These are phyloP conservation scores for Chalciporus pseudorubinellus DNA, from an alignment of 768 basidiomycete species.

Conservation along the genomic window DNA sequence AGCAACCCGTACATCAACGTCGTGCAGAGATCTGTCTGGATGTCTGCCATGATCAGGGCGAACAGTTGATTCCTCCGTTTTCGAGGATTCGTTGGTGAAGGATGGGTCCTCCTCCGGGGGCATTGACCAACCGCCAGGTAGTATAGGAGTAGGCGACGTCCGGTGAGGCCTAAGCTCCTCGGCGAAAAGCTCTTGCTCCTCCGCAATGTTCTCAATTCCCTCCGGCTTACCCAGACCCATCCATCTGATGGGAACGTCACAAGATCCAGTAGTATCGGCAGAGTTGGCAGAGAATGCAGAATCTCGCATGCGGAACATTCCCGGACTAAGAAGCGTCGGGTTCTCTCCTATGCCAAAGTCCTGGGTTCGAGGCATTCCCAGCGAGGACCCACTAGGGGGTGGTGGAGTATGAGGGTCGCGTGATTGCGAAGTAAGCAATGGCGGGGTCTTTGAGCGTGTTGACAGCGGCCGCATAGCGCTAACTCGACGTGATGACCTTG, in stretches of 20 bases:
- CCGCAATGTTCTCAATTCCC: constrained; percentile 38
- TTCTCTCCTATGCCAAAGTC: constrained; percentile 24
- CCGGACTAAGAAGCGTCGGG: constrained; percentile 48
- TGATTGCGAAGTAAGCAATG: constrained; percentile 32
- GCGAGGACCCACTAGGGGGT: constrained; percentile 13
- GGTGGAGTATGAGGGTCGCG: constrained; percentile 26
- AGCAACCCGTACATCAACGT: constrained; percentile 49
- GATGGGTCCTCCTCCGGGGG: constrained; percentile 51
- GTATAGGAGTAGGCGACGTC: constrained; percentile 33
- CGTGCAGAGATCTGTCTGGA: constrained; percentile 41
- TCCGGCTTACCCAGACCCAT: constrained; percentile 44
- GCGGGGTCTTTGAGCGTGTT: constrained; percentile 41
- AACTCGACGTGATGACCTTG: constrained; percentile 24
- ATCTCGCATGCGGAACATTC: constrained; percentile 56
- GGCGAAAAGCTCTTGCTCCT: constrained; percentile 30
- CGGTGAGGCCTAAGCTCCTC: constrained; percentile 24
- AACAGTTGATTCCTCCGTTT: constrained; percentile 26
- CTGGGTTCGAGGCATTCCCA: constrained; percentile 18
- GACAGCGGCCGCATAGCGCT: constrained; percentile 35
- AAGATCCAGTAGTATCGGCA: constrained; percentile 41
- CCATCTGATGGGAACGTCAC: constrained; percentile 62
- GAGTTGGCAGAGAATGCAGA: constrained; percentile 56
- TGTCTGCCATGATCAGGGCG: constrained; percentile 26
- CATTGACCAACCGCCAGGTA: constrained; percentile 57
- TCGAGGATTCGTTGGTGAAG: constrained; percentile 27